These are phyloP conservation scores for Earliella scabrosa DNA, from an alignment of 1,284 basidiomycete genomes.

Conservation along the genomic window DNA sequence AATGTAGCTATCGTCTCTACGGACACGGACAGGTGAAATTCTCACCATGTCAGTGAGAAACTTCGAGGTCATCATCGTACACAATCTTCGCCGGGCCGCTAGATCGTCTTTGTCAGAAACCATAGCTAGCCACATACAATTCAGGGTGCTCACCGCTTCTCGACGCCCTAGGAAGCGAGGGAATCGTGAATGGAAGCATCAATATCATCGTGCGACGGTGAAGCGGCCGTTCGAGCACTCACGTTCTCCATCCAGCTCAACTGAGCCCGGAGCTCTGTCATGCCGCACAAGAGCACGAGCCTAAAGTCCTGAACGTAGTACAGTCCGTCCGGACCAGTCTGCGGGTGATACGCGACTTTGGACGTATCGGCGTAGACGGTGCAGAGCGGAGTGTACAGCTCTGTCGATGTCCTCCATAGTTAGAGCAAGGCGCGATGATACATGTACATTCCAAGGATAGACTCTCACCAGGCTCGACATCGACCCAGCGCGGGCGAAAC, in stretches of 20 bases:
- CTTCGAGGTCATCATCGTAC: constrained; percentile 12
- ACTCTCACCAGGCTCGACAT: constrained; percentile 44
- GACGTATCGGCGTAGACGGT: constrained; percentile 46
- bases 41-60: too few species aligned
- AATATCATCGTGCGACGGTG: too few species aligned
- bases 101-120: background rate
- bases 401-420: background rate
- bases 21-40: too few species aligned
- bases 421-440: background rate
- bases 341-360: constrained; percentile 29
- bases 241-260: constrained; percentile 48
- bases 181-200: too few species aligned
- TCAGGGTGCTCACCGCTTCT: constrained; percentile 12
- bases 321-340: constrained; percentile 20
- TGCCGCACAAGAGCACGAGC: constrained; percentile 53
- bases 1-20: too few species aligned
- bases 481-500: constrained; percentile 47
- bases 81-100: constrained; percentile 18
- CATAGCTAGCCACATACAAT: background rate
- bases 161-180: constrained; percentile 5
- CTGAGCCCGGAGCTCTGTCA: constrained; percentile 49
- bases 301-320: constrained; percentile 48
- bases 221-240: background rate
- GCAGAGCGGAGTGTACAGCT: constrained; percentile 46
- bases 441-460: background rate